phyloP scores from a whole-genome alignment of 179 eudicot genomes.

The Silene coronaria region DNA sequence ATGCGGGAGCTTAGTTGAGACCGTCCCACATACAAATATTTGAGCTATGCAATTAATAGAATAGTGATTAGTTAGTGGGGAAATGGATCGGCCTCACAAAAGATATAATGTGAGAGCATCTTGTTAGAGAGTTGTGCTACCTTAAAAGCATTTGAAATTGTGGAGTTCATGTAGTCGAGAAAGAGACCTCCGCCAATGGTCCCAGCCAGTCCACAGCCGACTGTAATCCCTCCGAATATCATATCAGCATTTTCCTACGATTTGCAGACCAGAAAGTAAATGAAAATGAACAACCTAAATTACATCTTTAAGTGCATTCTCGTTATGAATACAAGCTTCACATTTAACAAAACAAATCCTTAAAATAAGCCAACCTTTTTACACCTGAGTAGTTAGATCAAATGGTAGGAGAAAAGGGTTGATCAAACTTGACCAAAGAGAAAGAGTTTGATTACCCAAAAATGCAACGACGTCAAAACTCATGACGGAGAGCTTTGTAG shows the following conservation, averaged over 20 bases:
- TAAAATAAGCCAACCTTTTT: background rate
- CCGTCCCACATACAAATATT: background rate
- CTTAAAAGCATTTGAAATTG: conserved; percentile 89
- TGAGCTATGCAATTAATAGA: background rate
- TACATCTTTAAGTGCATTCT: background rate
- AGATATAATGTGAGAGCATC: background rate
- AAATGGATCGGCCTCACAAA: background rate
- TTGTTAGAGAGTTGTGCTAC: conserved; percentile 27
- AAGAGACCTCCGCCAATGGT: conserved; percentile 69
- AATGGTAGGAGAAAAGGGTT: no score
- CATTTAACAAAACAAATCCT: background rate
- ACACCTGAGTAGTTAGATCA: no score
- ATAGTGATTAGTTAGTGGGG: background rate
- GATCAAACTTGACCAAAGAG: no score
- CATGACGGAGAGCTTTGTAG: no score
- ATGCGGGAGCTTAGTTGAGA: background rate
- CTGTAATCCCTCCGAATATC: conserved; percentile 79
- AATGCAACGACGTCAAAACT: no score
- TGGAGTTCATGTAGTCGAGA: conserved; percentile 62
- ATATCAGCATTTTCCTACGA: conserved; percentile 69
- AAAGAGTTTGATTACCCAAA: no score
- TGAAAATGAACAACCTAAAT: background rate
- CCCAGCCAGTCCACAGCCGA: conserved; percentile 75
- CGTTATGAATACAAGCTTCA: no score
- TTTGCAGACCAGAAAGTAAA: background rate